Conservation (phyloP, 108 stramenopile genomes). For the Cyclotella cryptica region DNA sequence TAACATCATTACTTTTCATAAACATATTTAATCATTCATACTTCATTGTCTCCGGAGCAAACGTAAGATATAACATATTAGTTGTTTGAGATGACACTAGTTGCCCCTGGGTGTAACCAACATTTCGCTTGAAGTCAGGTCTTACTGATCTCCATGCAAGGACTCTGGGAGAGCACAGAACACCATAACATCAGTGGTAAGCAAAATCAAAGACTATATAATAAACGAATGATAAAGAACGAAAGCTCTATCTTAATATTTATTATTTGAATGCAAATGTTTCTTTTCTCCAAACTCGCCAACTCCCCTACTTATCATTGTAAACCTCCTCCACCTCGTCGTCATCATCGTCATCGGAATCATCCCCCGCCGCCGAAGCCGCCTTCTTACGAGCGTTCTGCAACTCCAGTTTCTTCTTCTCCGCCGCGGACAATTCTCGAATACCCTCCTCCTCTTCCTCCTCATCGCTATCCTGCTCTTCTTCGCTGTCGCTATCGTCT, state of each 20-base stretch:
- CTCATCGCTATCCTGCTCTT: conserved; percentile 78
- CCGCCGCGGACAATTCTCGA: conserved; percentile 76
- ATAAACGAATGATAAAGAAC: too few species aligned
- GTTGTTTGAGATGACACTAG: too few species aligned
- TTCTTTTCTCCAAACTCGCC: not conserved
- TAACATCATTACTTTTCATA: too few species aligned
- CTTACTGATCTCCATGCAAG: too few species aligned
- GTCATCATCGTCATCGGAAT: conserved; percentile 76
- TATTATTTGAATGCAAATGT: not conserved
- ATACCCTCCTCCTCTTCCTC: conserved; percentile 64
- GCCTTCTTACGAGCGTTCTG: conserved; percentile 81
- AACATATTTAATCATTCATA: too few species aligned
- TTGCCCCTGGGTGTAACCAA: too few species aligned
- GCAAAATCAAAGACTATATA: too few species aligned
- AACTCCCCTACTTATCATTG: conserved; percentile 43
- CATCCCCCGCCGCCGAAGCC: conserved; percentile 65
- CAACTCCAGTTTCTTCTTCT: conserved; percentile 83
- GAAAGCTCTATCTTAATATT: not conserved
- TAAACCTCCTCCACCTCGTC: conserved; percentile 89
- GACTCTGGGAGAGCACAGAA: too few species aligned
- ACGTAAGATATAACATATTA: too few species aligned
- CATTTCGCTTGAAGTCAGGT: too few species aligned
- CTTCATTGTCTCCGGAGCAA: too few species aligned
- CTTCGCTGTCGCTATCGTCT: conserved; percentile 83
- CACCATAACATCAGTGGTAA: too few species aligned